Base-by-base conservation (phyloP, 1,284 basidiomycete species). In the Trichosporon coremiiforme region DNA sequence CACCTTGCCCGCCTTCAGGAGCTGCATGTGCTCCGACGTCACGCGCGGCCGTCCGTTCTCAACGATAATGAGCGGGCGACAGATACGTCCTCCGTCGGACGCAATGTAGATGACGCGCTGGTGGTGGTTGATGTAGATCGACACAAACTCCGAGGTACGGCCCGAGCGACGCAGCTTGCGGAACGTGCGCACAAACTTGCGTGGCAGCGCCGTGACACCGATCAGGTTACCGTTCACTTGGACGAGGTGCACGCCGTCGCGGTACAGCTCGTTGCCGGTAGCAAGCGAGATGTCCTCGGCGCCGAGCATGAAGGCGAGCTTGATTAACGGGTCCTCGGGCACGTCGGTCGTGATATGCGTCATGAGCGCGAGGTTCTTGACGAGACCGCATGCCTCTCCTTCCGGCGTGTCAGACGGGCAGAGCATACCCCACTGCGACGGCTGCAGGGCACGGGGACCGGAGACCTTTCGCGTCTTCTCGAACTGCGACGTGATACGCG, bases 321-420 rank as follows among this genome's bases (percentile, higher is more conserved):
- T 88, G 76, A 94, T 89, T 71, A 99, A 93, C 2, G 97, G 95
- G 73, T 91, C 93, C 83, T 99, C 97, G 73, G 97, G 95, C 20
- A 96, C 95, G 82, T 99, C 97, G 29, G 98, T 99, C 13, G 97
- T 99, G 83, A 99, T 99, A 83, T 99, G 98, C 2, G 98, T 99
- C 95, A 99, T 99, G 55, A 99, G 87, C 2, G 97, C 98, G 70
- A 99, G 85, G 83, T 99, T 99, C 86, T 99, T 99, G 65, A 99
- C 98, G 70, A 99, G 85, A 66, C 97, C 97, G 81, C 97, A 99
- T 6, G 97, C 97, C 84, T 99, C 97, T 80, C 97, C 98, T 89
- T 99, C 97, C 0, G 97, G 97, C 3, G 98, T 99, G 84, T 99
- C 97, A 79, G 93, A 95, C 0, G 97, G 93, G 84, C 97, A 99